Percentiles rank a stretch among this genome's conserved stretches.
These are phyloP conservation scores for Yamadazyma atlantica DNA, from an alignment of 1,139 yeast genomes.

Conservation along the genomic window DNA sequence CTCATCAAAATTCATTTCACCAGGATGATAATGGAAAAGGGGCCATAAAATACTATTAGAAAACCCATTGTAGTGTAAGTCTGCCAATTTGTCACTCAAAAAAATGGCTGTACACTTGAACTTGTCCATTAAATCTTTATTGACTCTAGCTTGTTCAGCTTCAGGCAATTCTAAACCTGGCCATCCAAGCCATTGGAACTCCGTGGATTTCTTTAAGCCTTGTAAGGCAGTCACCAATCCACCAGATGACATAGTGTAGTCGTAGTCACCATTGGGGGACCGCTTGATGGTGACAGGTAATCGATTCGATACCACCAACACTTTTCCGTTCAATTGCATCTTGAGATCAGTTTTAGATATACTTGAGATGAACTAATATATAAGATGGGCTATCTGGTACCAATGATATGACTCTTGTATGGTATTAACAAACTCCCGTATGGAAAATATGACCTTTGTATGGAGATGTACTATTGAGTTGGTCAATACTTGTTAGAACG, in stretches of 20 bases:
- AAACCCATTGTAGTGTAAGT: slow-evolving; percentile 94
- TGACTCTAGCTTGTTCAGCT: slow-evolving; percentile 68
- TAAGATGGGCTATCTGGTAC: too few species aligned
- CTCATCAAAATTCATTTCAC: slow-evolving; percentile 98
- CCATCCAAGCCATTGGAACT: slow-evolving; percentile 99
- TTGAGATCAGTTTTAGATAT: not conserved
- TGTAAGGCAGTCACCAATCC: slow-evolving; percentile 96
- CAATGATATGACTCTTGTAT: too few species aligned
- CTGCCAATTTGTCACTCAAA: slow-evolving; percentile 85
- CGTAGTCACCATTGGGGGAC: slow-evolving; percentile 59
- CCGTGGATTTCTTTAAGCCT: slow-evolving; percentile 80
- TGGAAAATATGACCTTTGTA: too few species aligned
- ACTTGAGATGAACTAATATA: too few species aligned
- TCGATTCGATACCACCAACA: slow-evolving; percentile 90
- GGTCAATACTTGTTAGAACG: too few species aligned
- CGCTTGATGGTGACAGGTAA: slow-evolving; percentile 89
- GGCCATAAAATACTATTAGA: slow-evolving; percentile 95
- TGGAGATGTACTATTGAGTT: too few species aligned
- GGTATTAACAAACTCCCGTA: too few species aligned
- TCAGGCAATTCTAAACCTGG: slow-evolving; percentile 87
- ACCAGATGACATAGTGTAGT: slow-evolving; percentile 89
- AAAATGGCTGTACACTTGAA: slow-evolving; percentile 92
- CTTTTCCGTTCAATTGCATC: slow-evolving; percentile 53
- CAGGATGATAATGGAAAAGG: slow-evolving; percentile 96
- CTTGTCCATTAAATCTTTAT: slow-evolving; percentile 66